Percentiles rank a stretch among this genome's conserved stretches.
Evolutionary conservation across 177 flowering plant species (phyloP).

Genomic region (Vitis hybrid): DNA sequence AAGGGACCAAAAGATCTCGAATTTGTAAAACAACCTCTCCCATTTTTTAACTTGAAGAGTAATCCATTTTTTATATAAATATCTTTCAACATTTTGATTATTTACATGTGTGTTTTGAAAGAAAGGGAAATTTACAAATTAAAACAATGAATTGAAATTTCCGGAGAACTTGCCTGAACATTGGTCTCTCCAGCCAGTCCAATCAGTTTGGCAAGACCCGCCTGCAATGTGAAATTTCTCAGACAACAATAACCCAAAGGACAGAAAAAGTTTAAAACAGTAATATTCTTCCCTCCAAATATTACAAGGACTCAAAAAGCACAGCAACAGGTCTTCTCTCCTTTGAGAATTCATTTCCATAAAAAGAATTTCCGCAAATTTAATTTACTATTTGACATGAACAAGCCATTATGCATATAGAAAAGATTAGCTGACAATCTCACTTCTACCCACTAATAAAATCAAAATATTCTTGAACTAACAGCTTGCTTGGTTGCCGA

Average conservation of each 20-base stretch:
- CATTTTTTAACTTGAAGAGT: too few species aligned
- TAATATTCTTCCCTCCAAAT: neutral
- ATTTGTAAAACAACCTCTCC: neutral
- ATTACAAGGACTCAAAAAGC: too few species aligned
- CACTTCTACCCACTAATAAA: neutral
- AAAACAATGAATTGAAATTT: slow-evolving; percentile 1
- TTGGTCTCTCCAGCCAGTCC: slow-evolving; percentile 96
- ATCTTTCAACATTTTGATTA: too few species aligned
- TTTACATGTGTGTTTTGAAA: too few species aligned
- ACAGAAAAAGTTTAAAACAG: too few species aligned
- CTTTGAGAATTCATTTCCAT: too few species aligned
- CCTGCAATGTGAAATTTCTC: slow-evolving; percentile 42
- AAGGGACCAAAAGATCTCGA: too few species aligned
- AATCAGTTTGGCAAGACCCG: slow-evolving; percentile 84
- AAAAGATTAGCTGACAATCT: neutral
- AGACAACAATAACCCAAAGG: neutral
- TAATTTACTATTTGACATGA: too few species aligned
- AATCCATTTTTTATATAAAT: too few species aligned
- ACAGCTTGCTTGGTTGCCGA: neutral
- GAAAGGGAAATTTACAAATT: neutral
- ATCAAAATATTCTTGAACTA: neutral
- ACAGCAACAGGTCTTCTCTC: too few species aligned
- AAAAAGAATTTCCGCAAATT: too few species aligned
- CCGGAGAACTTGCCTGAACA: slow-evolving; percentile 51
- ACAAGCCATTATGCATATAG: too few species aligned